Percentiles rank a stretch among this genome's conserved stretches.
Evolutionary conservation across 1,284 basidiomycete species (phyloP).

Genomic region (Cryptococcus depauperatus): DNA sequence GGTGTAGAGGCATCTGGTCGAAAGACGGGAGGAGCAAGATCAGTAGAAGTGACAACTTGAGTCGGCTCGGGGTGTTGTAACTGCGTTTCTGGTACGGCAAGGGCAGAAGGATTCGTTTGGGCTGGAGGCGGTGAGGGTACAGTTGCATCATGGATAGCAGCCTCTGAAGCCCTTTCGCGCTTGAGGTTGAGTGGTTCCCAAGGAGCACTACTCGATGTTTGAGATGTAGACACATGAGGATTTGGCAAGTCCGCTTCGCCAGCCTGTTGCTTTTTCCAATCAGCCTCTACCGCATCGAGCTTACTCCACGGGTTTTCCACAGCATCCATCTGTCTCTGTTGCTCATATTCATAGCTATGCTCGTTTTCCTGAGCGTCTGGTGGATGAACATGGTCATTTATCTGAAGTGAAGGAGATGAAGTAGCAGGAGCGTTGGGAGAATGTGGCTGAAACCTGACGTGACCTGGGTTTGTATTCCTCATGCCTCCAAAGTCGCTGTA

Average conservation of each 20-base stretch:
- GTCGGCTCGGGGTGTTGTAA: neutral
- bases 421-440: neutral
- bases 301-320: slow-evolving; percentile 17
- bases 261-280: slow-evolving; percentile 15
- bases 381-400: neutral
- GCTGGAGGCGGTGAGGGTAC: slow-evolving; percentile 6
- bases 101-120: too few relatives aligned
- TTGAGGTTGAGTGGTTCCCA: slow-evolving; percentile 34
- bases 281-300: slow-evolving; percentile 19
- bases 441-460: neutral
- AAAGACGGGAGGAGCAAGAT: neutral
- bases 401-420: neutral
- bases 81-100: too few relatives aligned
- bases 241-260: neutral
- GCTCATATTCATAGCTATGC: slow-evolving; percentile 40
- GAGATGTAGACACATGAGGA: slow-evolving; percentile 2
- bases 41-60: slow-evolving; percentile 2
- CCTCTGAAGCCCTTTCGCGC: slow-evolving; percentile 18
- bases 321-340: slow-evolving; percentile 32
- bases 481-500: slow-evolving; percentile 31
- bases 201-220: slow-evolving; percentile 4
- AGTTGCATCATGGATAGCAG: slow-evolving; percentile 9
- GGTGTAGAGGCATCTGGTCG: slow-evolving; percentile 7
- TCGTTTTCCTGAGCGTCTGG: slow-evolving; percentile 1
- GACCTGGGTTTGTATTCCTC: neutral